A percentile compares a stretch with the other conserved stretches of the same genome.
Evolutionary conservation across 2,329 filamentous ascomycete species (phyloP).

Genomic region (Paecilomyces sp.): DNA sequence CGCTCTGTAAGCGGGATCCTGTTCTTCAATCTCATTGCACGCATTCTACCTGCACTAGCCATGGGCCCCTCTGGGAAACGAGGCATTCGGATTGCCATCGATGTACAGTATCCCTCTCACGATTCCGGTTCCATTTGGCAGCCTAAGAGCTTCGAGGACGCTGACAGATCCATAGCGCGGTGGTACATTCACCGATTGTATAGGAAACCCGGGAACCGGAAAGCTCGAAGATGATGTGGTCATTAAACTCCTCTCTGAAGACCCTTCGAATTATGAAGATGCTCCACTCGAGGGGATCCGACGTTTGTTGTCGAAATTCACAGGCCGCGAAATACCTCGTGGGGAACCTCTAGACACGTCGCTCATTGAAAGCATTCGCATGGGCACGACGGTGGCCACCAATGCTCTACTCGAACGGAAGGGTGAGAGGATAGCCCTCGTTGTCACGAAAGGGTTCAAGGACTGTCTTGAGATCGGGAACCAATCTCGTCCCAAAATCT

Average conservation of each 20-base stretch:
- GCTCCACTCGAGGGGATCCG: constrained; percentile 87
- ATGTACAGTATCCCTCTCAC: constrained; percentile 4
- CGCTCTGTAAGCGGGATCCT: background rate
- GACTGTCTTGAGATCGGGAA: constrained; percentile 87
- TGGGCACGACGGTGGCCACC: constrained; percentile 93
- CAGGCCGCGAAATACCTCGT: constrained; percentile 66
- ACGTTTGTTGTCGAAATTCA: constrained; percentile 73
- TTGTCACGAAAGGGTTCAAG: constrained; percentile 80
- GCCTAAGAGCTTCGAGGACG: background rate
- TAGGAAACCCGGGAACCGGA: constrained; percentile 50
- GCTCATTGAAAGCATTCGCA: constrained; percentile 81
- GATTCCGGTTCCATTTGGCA: background rate
- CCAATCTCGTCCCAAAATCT: constrained; percentile 82
- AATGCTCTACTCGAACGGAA: constrained; percentile 87
- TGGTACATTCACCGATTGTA: constrained; percentile 11
- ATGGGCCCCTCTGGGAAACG: constrained; percentile 1
- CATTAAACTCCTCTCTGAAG: constrained; percentile 83
- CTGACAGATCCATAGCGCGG: constrained; percentile 8
- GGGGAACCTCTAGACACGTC: constrained; percentile 74
- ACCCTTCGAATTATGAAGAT: constrained; percentile 84
- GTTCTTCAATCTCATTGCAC: background rate
- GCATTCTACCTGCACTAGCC: background rate
- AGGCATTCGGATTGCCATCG: constrained; percentile 10
- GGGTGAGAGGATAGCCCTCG: constrained; percentile 78
- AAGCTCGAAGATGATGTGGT: constrained; percentile 67